phyloP scores from a whole-genome alignment of 495 filamentous ascomycete species.

The Podospora bellae-mahoneyi region DNA sequence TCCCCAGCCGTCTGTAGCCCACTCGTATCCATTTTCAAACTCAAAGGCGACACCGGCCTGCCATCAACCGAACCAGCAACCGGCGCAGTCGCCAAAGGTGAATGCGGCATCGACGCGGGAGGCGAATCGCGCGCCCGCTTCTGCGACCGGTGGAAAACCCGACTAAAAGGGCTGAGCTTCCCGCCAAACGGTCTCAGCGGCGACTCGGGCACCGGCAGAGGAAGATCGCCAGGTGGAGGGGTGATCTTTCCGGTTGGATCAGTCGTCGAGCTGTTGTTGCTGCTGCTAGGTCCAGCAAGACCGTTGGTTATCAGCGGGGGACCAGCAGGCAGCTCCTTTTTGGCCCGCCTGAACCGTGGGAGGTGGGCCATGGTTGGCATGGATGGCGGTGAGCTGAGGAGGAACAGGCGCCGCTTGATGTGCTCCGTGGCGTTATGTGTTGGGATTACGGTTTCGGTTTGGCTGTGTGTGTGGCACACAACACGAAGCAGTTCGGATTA shows the following conservation, averaged over 20 bases:
- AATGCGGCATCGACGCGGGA: conserved; percentile 31
- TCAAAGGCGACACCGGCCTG: conserved; percentile 29
- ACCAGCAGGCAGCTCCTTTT: conserved; percentile 22
- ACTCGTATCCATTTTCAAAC: conserved; percentile 19
- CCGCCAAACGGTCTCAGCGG: conserved; percentile 24
- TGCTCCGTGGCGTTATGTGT: neutral
- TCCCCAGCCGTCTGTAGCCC: neutral
- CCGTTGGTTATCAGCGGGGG: conserved; percentile 26
- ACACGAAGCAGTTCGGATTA: neutral
- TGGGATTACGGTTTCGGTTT: neutral
- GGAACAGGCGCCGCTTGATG: neutral
- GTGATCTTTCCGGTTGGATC: conserved; percentile 20
- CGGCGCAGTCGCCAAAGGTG: conserved; percentile 27
- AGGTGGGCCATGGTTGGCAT: conserved; percentile 19
- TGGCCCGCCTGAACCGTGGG: conserved; percentile 26
- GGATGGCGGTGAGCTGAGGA: neutral
- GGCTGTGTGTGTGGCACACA: neutral
- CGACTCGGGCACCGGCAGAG: conserved; percentile 10
- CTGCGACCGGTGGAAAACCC: conserved; percentile 33
- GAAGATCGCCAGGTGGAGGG: conserved; percentile 22
- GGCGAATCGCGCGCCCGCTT: conserved; percentile 45
- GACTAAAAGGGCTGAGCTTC: conserved; percentile 31
- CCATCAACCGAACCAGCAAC: conserved; percentile 25
- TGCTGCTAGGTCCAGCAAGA: conserved; percentile 18
- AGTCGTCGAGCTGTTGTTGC: neutral